These are phyloP conservation scores for Arthrobotrys iridis DNA, from an alignment of 2,329 filamentous ascomycete species.

Conservation along the genomic window DNA sequence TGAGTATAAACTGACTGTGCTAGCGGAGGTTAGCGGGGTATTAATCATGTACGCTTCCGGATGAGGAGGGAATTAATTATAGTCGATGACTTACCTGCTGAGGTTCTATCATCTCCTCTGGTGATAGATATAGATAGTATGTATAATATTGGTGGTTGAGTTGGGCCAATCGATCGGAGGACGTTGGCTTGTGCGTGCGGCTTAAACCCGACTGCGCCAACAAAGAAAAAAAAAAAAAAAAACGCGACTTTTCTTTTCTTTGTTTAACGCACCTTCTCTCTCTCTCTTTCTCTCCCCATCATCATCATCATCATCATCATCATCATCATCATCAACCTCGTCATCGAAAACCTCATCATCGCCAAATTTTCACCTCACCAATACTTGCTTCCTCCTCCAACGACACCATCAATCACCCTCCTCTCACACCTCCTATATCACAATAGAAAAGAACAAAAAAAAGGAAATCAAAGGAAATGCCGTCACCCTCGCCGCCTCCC, in stretches of 20 bases:
- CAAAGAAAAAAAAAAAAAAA: conserved; percentile 14
- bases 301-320: background rate
- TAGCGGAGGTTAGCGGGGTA: too few relatives aligned
- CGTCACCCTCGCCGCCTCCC: conserved; percentile 39
- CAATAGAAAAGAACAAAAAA: background rate
- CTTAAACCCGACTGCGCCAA: background rate
- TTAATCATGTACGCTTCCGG: too few relatives aligned
- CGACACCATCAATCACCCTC: background rate
- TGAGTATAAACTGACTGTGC: too few relatives aligned
- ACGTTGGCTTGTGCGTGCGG: background rate
- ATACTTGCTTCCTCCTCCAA: background rate
- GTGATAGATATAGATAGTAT: too few relatives aligned
- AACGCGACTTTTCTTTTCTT: conserved; percentile 25
- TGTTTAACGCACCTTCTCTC: background rate
- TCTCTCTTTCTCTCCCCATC: background rate
- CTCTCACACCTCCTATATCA: background rate
- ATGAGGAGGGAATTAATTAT: too few relatives aligned
- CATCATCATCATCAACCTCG: background rate
- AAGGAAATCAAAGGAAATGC: background rate
- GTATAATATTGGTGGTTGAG: too few relatives aligned
- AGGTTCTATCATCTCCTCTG: too few relatives aligned
- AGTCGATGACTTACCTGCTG: too few relatives aligned
- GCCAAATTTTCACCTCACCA: background rate
- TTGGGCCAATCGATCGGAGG: background rate
- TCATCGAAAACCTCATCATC: background rate